Evolutionary conservation across 169 alveolate species (phyloP).

Genomic region (Eimeria nieschulzi): DNA sequence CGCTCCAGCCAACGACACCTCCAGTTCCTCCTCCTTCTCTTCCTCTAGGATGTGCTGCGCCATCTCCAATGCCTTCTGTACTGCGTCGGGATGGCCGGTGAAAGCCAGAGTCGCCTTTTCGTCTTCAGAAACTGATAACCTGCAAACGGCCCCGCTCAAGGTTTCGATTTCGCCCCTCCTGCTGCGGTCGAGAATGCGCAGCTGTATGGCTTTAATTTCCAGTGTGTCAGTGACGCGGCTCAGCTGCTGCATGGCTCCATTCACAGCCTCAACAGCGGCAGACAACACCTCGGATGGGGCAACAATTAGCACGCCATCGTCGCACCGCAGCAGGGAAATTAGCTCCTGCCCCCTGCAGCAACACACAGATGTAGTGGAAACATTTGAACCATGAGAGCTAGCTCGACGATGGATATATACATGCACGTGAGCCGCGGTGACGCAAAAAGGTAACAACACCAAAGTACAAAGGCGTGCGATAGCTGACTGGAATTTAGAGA

Average conservation of each 20-base stretch:
- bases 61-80: constrained; percentile 49
- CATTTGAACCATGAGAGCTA: too few relatives aligned
- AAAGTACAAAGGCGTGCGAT: background rate
- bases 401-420: too few relatives aligned
- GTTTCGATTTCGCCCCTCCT: constrained; percentile 38
- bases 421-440: too few relatives aligned
- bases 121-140: constrained; percentile 6
- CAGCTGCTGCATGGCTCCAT: constrained; percentile 46
- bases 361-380: background rate
- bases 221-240: constrained; percentile 41
- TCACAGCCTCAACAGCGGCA: constrained; percentile 21
- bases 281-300: constrained; percentile 46
- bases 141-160: constrained; percentile 59
- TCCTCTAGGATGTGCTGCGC: constrained; percentile 46
- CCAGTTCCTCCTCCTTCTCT: constrained; percentile 50
- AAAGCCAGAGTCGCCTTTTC: constrained; percentile 55
- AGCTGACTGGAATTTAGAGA: constrained; percentile 30
- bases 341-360: constrained; percentile 53
- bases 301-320: constrained; percentile 60
- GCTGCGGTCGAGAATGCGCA: constrained; percentile 47
- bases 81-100: constrained; percentile 63
- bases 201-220: constrained; percentile 59
- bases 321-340: constrained; percentile 58
- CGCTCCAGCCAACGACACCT: constrained; percentile 57
- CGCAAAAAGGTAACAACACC: too few relatives aligned